phyloP scores from a whole-genome alignment of 208 protist genomes.

The Endotrypanum monterogeii region DNA sequence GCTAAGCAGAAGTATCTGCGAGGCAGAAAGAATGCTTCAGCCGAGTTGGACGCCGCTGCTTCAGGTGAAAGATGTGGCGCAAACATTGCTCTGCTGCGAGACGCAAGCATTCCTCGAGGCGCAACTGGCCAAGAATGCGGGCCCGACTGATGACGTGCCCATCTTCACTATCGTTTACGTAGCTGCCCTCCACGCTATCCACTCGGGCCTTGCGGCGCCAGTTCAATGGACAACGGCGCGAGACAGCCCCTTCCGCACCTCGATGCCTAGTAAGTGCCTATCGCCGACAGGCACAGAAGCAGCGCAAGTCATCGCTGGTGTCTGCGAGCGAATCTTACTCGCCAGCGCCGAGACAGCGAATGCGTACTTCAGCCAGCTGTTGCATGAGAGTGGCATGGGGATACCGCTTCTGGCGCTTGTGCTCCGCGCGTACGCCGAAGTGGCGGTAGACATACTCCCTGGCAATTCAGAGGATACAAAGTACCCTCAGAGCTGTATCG shows the following conservation, averaged over 20 bases:
- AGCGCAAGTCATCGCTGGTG: slow-evolving; percentile 1
- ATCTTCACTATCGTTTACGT: slow-evolving; percentile 12
- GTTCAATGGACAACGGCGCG: slow-evolving; percentile 15
- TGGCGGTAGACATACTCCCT: slow-evolving; percentile 13
- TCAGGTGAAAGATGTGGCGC: not conserved
- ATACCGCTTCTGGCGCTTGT: slow-evolving; percentile 44
- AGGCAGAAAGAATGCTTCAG: not conserved
- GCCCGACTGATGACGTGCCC: not conserved
- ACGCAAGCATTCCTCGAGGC: slow-evolving; percentile 1
- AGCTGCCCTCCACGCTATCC: slow-evolving; percentile 19
- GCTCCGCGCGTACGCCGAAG: slow-evolving; percentile 52
- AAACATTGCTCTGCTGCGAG: not conserved
- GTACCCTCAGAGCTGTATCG: slow-evolving; percentile 8
- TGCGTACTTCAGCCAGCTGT: slow-evolving; percentile 10
- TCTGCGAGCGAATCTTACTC: slow-evolving; percentile 28
- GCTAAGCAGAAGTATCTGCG: not conserved
- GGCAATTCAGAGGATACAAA: not conserved
- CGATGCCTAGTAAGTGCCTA: not conserved
- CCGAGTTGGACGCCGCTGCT: slow-evolving; percentile 2
- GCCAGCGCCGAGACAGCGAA: not conserved
- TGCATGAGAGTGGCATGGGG: slow-evolving; percentile 26
- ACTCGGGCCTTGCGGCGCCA: slow-evolving; percentile 14
- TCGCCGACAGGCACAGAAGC: not conserved
- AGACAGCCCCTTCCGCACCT: slow-evolving; percentile 11
- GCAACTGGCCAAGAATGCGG: not conserved